Evolutionary conservation across 768 basidiomycete genomes (phyloP), one percentile per base, ranked within the genome.

Genomic region (Tephrocybe sp.): DNA sequence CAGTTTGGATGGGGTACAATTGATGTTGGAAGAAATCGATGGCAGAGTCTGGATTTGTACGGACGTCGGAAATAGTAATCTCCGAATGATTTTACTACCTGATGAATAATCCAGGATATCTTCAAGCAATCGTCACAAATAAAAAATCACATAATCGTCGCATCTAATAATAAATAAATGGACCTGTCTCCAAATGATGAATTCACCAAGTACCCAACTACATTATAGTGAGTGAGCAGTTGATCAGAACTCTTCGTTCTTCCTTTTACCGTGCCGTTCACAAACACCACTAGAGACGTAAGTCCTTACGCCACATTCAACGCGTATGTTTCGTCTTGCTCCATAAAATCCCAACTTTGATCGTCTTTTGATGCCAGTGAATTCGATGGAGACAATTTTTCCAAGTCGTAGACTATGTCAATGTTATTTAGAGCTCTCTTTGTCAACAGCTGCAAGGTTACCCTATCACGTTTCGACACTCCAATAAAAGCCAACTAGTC

Each of bases 231-330:
- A 9, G 36, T 15, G 4, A 18, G 9, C 18, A 9, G 9, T 4
- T 9, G 15, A 15, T 18, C 36, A 37, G 36, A 37, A 9, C 9
- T 37, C 36, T 37, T 37, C 9, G 5, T 18, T 42, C 40, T 42
- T 5, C 40, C 40, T 42, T 42, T 42, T 24, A 42, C 40, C 24
- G 22, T 42, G 26, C 22, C 40, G 24, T 42, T 42, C 40, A 42
- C 28, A 18, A 24, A 42, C 28, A 24, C 40, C 16, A 30, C 22
- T 18, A 9, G 7, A 30, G 86, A 84, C 18, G 36, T 15, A 19
- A 37, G 18, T 16, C n/a, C n/a, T n/a, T 37, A 37, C 16, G 36
- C 36, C n/a, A 37, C 36, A 37, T 37, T 37, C 4, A 37, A 37
- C n/a, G 18, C 36, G 36, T 37, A 37, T 18, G 36, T 37, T 37